Evolutionary conservation across 768 basidiomycete species (phyloP), one percentile per base, ranked within the genome.

Genomic region (Scleroderma citrinum): DNA sequence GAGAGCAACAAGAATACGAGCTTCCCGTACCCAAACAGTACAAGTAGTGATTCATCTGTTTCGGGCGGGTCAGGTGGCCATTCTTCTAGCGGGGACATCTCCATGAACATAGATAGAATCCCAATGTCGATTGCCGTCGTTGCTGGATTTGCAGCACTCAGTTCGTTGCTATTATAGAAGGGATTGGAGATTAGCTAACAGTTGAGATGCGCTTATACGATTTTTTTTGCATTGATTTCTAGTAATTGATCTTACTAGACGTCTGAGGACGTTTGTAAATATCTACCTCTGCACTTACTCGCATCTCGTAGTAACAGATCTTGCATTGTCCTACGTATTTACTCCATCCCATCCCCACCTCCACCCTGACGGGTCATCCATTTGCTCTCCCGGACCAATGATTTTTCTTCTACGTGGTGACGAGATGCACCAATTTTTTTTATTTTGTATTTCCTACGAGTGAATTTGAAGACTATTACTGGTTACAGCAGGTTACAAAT

Each of bases 1-100:
- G 94, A 97, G 72, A 88, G 84, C 23, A 90, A 81, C 56, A 71
- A 71, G 50, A 93, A 94, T 66, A 60, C 57, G 19, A 70, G 82
- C 0, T 87, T 87, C 77, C 83, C 82, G 17, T 76, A 71, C 51
- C 40, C 65, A 39, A 73, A 77, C 51, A 65, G 68, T 44, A 66
- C 65, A 1, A 7, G 32, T 16, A 53, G 50, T 7, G 51, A 41
- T 23, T 23, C 55, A 11, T 53, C 55, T 8, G 52, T 56, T 5
- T 45, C 60, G 14, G 46, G 52, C 30, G 36, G 52, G 17, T 37
- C 49, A 10, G 48, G 52, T 32, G 42, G 53, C 14, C 17, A 46
- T 14, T 14, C 37, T 2, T 12, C 35, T 37, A n/a, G 57, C 3
- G 47, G 20, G n/a, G 20, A n/a, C 30, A 21, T 32, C 44, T 36